These are phyloP conservation scores for Fusarium poae DNA, from an alignment of 2,329 filamentous ascomycete species.

Conservation along the genomic window DNA sequence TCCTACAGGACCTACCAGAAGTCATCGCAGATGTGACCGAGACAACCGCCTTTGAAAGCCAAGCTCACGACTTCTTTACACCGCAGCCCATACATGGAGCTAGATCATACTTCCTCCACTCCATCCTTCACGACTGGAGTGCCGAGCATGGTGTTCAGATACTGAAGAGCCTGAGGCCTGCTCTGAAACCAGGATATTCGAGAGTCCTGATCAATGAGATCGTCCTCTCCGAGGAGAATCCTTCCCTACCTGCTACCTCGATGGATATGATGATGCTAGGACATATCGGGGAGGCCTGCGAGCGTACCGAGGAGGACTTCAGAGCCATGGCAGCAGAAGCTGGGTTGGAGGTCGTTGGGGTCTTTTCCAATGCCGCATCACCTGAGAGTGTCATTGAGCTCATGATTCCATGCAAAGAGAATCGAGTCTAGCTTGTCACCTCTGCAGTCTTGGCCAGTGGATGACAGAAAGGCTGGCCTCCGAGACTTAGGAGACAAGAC, in stretches of 20 bases:
- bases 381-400: constrained; percentile 34
- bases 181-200: constrained; percentile 46
- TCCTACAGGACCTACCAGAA: constrained; percentile 43
- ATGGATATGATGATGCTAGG: constrained; percentile 41
- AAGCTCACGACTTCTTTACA: constrained; percentile 37
- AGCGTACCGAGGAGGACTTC: constrained; percentile 26
- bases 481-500: background rate
- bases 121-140: constrained; percentile 55
- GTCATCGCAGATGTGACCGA: constrained; percentile 23
- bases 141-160: constrained; percentile 52
- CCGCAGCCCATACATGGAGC: constrained; percentile 38
- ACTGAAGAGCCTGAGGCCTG: constrained; percentile 47
- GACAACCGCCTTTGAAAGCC: constrained; percentile 5
- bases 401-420: background rate
- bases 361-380: constrained; percentile 24
- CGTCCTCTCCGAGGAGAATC: constrained; percentile 26
- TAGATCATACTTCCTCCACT: constrained; percentile 44
- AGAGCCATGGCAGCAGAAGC: constrained; percentile 11
- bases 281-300: constrained; percentile 21
- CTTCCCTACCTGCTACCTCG: constrained; percentile 17
- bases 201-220: constrained; percentile 33
- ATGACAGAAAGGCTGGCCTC: background rate
- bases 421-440: background rate
- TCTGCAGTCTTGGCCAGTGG: background rate
- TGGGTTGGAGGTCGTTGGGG: constrained; percentile 6